Percentiles rank a stretch among this genome's conserved stretches.
These are phyloP conservation scores for Zasmidium citrigriseum DNA, from an alignment of 2,329 filamentous ascomycete species.

Conservation along the genomic window DNA sequence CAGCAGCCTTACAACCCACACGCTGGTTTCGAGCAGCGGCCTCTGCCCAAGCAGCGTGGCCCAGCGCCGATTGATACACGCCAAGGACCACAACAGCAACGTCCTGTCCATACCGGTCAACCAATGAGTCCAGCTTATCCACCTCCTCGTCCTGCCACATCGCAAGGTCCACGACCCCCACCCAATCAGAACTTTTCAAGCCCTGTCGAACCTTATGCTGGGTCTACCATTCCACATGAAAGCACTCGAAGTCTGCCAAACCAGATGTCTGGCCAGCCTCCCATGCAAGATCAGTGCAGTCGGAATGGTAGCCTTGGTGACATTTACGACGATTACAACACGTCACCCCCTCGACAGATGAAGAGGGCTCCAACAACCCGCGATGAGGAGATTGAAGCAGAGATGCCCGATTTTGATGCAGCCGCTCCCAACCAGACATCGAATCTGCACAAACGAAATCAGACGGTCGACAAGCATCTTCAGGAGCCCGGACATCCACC, in stretches of 20 bases:
- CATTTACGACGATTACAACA: constrained; percentile 23
- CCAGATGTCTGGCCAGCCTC: constrained; percentile 13
- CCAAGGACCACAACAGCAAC: constrained; percentile 13
- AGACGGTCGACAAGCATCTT: constrained; percentile 34
- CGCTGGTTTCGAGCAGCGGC: constrained; percentile 1
- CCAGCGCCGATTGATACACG: constrained; percentile 17
- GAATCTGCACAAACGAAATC: constrained; percentile 28
- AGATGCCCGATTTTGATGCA: constrained; percentile 66
- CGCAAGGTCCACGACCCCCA: constrained; percentile 14
- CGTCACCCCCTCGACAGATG: constrained; percentile 7
- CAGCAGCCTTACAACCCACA: constrained; percentile 17
- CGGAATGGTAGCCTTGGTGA: constrained; percentile 16
- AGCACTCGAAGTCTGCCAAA: constrained; percentile 2
- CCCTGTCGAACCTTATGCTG: constrained; percentile 12
- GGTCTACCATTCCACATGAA: constrained; percentile 10
- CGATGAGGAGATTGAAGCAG: constrained; percentile 51
- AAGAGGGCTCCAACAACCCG: constrained; percentile 27
- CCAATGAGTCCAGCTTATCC: constrained; percentile 23
- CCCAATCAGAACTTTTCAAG: constrained; percentile 12
- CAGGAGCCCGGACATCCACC: constrained; percentile 29
- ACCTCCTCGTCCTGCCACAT: constrained; percentile 20
- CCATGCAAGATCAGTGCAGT: constrained; percentile 11
- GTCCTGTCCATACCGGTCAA: constrained; percentile 14
- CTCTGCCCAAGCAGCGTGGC: constrained; percentile 10
- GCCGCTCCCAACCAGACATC: constrained; percentile 32